Conservation (phyloP, 805 yeast genomes). For the Candida michaelii region DNA sequence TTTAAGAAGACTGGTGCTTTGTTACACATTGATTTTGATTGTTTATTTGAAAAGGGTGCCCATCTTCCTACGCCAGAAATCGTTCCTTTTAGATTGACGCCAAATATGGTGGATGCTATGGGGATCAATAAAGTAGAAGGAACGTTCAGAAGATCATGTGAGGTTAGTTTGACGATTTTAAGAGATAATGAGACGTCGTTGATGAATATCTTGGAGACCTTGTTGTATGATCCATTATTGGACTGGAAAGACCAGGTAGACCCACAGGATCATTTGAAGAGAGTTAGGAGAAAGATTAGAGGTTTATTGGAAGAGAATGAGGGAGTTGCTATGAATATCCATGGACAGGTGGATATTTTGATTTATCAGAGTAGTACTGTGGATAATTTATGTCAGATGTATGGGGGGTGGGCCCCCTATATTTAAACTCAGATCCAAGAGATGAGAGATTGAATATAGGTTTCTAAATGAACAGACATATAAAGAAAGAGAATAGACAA, state of each 20-base stretch:
- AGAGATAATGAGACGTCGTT: slow-evolving; percentile 78
- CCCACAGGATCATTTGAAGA: slow-evolving; percentile 69
- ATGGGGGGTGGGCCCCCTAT: slow-evolving; percentile 80
- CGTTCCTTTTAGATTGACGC: slow-evolving; percentile 89
- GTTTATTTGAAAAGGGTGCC: slow-evolving; percentile 85
- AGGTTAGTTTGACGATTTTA: slow-evolving; percentile 71
- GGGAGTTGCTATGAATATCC: slow-evolving; percentile 83
- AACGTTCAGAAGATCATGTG: slow-evolving; percentile 79
- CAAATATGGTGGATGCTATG: slow-evolving; percentile 90
- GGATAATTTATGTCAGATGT: slow-evolving; percentile 79
- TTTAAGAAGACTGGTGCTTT: slow-evolving; percentile 73
- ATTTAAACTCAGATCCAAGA: slow-evolving; percentile 14
- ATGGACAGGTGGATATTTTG: slow-evolving; percentile 88
- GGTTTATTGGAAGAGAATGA: slow-evolving; percentile 79
- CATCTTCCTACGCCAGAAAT: slow-evolving; percentile 79
- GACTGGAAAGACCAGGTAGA: slow-evolving; percentile 61
- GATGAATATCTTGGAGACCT: slow-evolving; percentile 89
- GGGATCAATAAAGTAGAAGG: slow-evolving; percentile 92
- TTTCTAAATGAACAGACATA: too few relatives aligned
- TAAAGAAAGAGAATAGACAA: too few relatives aligned
- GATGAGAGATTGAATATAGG: too few relatives aligned
- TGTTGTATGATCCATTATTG: slow-evolving; percentile 87
- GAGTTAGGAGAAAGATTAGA: slow-evolving; percentile 75
- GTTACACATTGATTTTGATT: slow-evolving; percentile 94
- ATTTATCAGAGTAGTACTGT: slow-evolving; percentile 77